Base-by-base conservation (phyloP, 2,329 filamentous ascomycete genomes). In the Fusarium tanahbumbuense region DNA sequence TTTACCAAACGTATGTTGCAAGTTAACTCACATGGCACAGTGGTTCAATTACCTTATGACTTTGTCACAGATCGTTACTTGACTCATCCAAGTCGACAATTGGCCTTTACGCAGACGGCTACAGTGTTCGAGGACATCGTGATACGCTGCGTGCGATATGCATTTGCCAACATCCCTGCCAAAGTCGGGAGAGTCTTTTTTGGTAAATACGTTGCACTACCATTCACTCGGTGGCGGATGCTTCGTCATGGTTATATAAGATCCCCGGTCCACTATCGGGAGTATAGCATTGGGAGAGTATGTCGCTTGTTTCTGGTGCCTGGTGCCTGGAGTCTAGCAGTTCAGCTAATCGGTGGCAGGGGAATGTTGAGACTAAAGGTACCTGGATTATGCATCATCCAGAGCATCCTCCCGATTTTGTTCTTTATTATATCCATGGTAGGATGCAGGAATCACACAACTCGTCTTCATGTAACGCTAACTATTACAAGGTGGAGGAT, bases 341-440 rank as follows among this genome's bases (percentile, higher is more conserved):
- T 41, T 8, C 32, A 23, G 22, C 54, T 60, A n/a, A 65, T 57
- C 53, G 22, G 22, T 20, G 40, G 18, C 27, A 73, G 71, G 75
- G 64, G 55, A 84, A 82, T 77, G 47, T 86, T n/a, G 64, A 71
- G 41, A 67, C 90, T 60, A 84, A 84, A 62, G 93, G 93, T 4
- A 80, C 95, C 6, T 95, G 92, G 89, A 87, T 94, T 50, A 86
- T 87, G 44, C 81, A 86, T 46, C 85, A 93, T 72, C 84, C 87
- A 18, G 82, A 84, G 41, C 80, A 83, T 50, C 83, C 86, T 56
- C 91, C 92, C 0, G 93, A 96, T 76, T 82, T 96, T 58, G 89
- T 94, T n/a, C 80, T 97, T 3, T 95, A 93, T 77, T 96, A 96
- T 77, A 87, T 88, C 42, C 93, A 97, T 77, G 93, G 91, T 91